phyloP scores from a whole-genome alignment of 164 flowering plant species.

The Paratinospora sagittata region DNA sequence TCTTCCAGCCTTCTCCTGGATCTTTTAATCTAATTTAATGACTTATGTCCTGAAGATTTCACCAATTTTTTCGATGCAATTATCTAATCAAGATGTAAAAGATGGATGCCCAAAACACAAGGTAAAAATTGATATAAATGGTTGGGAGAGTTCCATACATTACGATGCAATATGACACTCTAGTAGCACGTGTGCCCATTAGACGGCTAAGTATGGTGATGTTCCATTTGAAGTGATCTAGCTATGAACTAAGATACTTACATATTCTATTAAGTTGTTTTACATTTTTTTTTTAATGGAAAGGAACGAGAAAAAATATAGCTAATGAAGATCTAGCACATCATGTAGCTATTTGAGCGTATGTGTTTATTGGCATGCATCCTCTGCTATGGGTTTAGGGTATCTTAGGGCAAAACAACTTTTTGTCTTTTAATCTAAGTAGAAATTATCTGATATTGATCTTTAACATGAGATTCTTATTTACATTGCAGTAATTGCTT shows the following conservation, averaged over 20 bases:
- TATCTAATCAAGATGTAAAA: background rate
- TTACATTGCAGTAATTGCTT: slow-evolving; percentile 49
- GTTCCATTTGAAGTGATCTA: background rate
- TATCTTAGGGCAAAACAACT: background rate
- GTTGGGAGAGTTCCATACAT: background rate
- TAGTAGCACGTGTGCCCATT: background rate
- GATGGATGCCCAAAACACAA: background rate
- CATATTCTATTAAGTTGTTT: no score
- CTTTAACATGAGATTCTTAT: slow-evolving; percentile 1
- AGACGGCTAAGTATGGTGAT: no score
- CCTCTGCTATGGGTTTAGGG: background rate
- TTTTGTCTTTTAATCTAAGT: background rate
- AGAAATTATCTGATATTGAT: background rate
- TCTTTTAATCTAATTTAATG: background rate
- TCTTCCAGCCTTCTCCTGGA: background rate
- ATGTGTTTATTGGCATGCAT: background rate
- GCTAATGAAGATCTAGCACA: background rate
- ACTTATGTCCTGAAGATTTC: background rate
- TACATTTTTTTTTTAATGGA: background rate
- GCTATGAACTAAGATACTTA: background rate
- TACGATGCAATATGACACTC: background rate
- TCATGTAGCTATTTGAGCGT: background rate
- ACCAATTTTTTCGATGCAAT: background rate
- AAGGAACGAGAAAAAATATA: background rate
- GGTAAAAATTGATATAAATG: background rate